A percentile compares a stretch with the other conserved stretches of the same genome.
These are phyloP conservation scores for Combretum micranthum DNA, from an alignment of 345 rosid genomes.

Conservation along the genomic window DNA sequence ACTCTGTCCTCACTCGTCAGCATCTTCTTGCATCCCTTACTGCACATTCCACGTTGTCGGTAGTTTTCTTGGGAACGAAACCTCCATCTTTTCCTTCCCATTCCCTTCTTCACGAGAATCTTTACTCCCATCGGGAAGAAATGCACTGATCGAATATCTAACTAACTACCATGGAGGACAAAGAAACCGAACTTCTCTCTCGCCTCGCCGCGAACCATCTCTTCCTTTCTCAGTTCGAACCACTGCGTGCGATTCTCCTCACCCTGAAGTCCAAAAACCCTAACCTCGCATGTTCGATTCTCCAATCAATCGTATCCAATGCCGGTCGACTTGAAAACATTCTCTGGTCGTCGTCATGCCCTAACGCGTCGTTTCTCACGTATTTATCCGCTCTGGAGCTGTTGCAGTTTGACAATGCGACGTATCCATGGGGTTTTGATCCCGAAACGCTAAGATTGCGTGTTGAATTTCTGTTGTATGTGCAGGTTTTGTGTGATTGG, in stretches of 20 bases:
- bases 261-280: slow-evolving; percentile 64
- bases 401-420: slow-evolving; percentile 39
- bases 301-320: slow-evolving; percentile 69
- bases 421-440: slow-evolving; percentile 72
- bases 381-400: slow-evolving; percentile 70
- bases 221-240: slow-evolving; percentile 85
- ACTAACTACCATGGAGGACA: slow-evolving; percentile 28
- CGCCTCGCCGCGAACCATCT: slow-evolving; percentile 91
- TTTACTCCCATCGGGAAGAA: too few species aligned
- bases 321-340: slow-evolving; percentile 64
- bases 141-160: too few species aligned
- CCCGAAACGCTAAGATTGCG: slow-evolving; percentile 56
- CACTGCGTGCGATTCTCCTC: slow-evolving; percentile 70
- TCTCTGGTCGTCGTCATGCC: slow-evolving; percentile 72
- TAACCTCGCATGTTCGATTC: slow-evolving; percentile 57
- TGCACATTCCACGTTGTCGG: too few species aligned
- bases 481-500: slow-evolving; percentile 54
- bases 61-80: too few species aligned
- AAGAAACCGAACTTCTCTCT: slow-evolving; percentile 68
- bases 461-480: slow-evolving; percentile 63
- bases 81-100: too few species aligned
- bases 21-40: too few species aligned
- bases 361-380: slow-evolving; percentile 71
- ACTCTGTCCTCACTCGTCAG: too few species aligned
- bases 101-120: too few species aligned